Percentiles rank a stretch among this genome's conserved stretches.
These are phyloP conservation scores for Hymenoscyphus occultus DNA, from an alignment of 2,329 filamentous ascomycete species.

Conservation along the genomic window DNA sequence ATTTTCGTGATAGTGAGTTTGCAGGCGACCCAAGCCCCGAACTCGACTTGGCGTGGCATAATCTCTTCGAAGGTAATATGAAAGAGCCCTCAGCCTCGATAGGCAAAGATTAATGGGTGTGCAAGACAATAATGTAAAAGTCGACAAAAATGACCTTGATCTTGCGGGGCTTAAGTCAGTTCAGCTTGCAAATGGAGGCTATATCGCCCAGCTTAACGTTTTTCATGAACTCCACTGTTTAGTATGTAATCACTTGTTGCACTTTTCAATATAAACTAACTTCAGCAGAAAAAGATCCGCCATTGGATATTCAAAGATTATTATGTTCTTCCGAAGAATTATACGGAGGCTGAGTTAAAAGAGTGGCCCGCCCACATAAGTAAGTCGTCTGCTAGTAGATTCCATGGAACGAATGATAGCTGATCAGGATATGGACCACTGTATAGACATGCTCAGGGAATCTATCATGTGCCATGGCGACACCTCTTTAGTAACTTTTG, in stretches of 20 bases:
- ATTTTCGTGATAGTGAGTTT: background rate
- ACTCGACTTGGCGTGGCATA: conserved; percentile 2
- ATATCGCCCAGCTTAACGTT: background rate
- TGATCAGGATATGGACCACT: conserved; percentile 1
- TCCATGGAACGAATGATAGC: background rate
- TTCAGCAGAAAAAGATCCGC: conserved; percentile 5
- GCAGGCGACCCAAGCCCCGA: conserved; percentile 1
- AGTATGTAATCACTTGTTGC: background rate
- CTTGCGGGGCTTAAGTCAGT: background rate
- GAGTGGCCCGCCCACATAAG: background rate
- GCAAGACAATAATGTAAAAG: background rate
- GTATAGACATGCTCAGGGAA: background rate
- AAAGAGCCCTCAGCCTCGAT: background rate
- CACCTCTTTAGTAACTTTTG: background rate
- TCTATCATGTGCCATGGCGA: conserved; percentile 4
- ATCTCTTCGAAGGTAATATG: conserved; percentile 3
- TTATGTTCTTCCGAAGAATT: background rate
- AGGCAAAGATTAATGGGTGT: background rate
- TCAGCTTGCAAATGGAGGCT: conserved; percentile 3
- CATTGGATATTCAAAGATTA: conserved; percentile 5
- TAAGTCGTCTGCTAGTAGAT: background rate
- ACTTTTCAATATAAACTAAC: background rate
- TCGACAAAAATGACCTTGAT: background rate
- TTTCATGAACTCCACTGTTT: conserved; percentile 6
- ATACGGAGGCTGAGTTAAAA: background rate